A percentile compares a stretch with the other conserved stretches of the same genome.
Conservation (phyloP, 2,329 filamentous ascomycete genomes). For the Torrubiellomyces zombiae region DNA sequence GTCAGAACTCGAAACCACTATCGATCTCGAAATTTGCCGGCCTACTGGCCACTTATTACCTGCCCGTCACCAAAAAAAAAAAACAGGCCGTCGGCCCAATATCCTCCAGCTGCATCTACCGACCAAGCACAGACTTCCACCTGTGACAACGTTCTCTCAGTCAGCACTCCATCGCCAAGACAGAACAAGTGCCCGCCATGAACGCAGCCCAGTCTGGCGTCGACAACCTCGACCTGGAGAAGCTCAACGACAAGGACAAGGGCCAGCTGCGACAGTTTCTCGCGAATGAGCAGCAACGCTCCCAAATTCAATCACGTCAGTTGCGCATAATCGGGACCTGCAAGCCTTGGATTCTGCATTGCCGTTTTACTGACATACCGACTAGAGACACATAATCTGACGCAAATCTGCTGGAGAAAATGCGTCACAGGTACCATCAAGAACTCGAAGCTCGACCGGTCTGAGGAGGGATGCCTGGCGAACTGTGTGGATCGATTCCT, state of each 20-base stretch:
- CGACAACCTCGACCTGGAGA: conserved; percentile 47
- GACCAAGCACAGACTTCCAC: too few relatives aligned
- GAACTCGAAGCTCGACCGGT: conserved; percentile 52
- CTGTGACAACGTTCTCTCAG: too few relatives aligned
- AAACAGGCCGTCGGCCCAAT: too few relatives aligned
- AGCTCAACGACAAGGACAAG: conserved; percentile 70
- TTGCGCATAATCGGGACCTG: conserved; percentile 6
- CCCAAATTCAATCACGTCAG: conserved; percentile 46
- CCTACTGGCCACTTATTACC: too few relatives aligned
- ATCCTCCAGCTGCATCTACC: too few relatives aligned
- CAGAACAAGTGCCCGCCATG: too few relatives aligned
- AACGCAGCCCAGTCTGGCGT: conserved; percentile 20
- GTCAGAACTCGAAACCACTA: too few relatives aligned
- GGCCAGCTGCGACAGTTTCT: conserved; percentile 77
- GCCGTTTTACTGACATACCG: background rate
- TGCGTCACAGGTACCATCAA: conserved; percentile 66
- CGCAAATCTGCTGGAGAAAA: conserved; percentile 84
- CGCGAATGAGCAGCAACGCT: conserved; percentile 69
- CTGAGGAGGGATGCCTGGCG: conserved; percentile 67
- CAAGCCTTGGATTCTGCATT: background rate
- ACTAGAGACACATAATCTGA: conserved; percentile 36
- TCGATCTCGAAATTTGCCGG: too few relatives aligned
- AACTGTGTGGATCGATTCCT: conserved; percentile 93
- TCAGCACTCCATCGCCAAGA: too few relatives aligned
- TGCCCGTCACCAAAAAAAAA: too few relatives aligned